Conservation (phyloP, 2,329 filamentous ascomycete genomes). For the Xylaria digitata region DNA sequence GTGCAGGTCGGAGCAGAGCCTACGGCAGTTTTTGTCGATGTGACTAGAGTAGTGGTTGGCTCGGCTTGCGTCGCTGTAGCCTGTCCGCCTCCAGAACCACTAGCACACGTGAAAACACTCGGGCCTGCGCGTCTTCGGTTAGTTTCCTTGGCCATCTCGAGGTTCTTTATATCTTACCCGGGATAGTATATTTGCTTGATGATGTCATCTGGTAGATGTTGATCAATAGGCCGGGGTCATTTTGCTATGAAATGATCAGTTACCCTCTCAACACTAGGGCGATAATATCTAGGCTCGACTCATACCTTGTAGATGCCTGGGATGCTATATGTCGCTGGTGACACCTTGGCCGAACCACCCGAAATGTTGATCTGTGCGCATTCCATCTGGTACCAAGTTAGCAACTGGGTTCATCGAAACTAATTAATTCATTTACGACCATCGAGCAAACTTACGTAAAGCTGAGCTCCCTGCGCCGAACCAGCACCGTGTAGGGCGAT, state of each 20-base stretch:
- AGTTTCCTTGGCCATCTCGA: not conserved
- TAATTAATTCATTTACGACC: not conserved
- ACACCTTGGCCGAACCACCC: slow-evolving; percentile 47
- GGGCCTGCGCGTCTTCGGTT: slow-evolving; percentile 37
- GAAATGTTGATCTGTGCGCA: slow-evolving; percentile 53
- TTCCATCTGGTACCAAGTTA: slow-evolving; percentile 53
- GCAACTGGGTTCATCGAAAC: not conserved
- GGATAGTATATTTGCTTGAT: slow-evolving; percentile 49
- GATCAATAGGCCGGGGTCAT: slow-evolving; percentile 53
- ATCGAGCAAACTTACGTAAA: slow-evolving; percentile 51
- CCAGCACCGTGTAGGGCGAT: slow-evolving; percentile 65
- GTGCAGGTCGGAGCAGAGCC: slow-evolving; percentile 35
- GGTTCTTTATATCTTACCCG: slow-evolving; percentile 41
- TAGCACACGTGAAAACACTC: slow-evolving; percentile 41
- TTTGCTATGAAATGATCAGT: slow-evolving; percentile 35
- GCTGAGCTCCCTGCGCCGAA: slow-evolving; percentile 58
- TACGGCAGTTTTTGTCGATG: slow-evolving; percentile 37
- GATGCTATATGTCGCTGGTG: slow-evolving; percentile 51
- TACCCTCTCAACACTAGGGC: not conserved
- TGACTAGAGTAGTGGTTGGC: slow-evolving; percentile 37
- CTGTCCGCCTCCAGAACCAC: slow-evolving; percentile 22
- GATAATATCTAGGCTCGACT: not conserved
- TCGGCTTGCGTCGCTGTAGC: slow-evolving; percentile 25
- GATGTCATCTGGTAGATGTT: slow-evolving; percentile 54
- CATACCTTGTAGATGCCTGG: slow-evolving; percentile 54